Evolutionary conservation across 768 basidiomycete genomes (phyloP).

Genomic region (Tulasnella sp.): DNA sequence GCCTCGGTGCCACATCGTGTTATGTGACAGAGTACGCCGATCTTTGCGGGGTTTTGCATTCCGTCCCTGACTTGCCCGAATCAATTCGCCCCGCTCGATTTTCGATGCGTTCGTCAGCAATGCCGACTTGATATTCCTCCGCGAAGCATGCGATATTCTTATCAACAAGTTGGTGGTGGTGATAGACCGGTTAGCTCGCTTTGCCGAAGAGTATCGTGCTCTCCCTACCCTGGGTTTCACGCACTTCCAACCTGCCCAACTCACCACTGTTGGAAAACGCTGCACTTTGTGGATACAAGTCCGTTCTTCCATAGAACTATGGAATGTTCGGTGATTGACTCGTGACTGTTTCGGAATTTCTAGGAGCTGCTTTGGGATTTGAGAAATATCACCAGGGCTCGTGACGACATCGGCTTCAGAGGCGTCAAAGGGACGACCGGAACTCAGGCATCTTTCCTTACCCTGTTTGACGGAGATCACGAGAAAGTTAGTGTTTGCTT

Average conservation of each 20-base stretch:
- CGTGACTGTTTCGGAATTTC: background rate
- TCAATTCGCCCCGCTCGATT: background rate
- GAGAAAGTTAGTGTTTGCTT: constrained; percentile 50
- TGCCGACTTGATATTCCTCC: constrained; percentile 95
- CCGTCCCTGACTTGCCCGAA: background rate
- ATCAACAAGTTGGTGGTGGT: constrained; percentile 82
- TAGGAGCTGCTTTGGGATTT: constrained; percentile 95
- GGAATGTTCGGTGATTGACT: background rate
- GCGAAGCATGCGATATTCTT: constrained; percentile 74
- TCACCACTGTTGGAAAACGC: constrained; percentile 96
- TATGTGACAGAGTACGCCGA: constrained; percentile 89
- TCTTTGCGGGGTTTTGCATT: background rate
- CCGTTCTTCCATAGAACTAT: constrained; percentile 14
- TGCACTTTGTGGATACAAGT: constrained; percentile 96
- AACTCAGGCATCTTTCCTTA: constrained; percentile 91
- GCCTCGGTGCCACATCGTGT: constrained; percentile 94
- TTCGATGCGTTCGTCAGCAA: constrained; percentile 48
- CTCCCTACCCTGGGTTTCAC: constrained; percentile 96
- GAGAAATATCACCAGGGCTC: constrained; percentile 79
- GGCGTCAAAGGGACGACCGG: constrained; percentile 99
- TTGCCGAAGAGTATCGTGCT: constrained; percentile 77
- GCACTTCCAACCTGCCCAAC: constrained; percentile 97
- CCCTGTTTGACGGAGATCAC: constrained; percentile 92
- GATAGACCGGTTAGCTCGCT: constrained; percentile 77
- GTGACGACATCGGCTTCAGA: constrained; percentile 90